phyloP scores from a whole-genome alignment of 129 eudicot species.

The Kitagawia praeruptora region DNA sequence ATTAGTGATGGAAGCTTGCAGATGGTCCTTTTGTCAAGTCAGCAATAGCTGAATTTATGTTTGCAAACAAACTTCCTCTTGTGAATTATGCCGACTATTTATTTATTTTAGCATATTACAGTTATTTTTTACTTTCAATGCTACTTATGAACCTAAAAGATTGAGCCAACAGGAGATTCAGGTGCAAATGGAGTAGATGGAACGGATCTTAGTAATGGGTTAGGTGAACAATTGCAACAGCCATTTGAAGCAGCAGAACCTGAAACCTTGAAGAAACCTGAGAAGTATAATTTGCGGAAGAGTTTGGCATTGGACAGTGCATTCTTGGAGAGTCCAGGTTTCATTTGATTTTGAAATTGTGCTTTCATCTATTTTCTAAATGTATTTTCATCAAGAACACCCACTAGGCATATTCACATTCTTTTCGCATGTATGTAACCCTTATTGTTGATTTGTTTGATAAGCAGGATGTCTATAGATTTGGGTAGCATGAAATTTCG shows the following conservation, averaged over 20 bases:
- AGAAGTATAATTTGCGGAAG: slow-evolving; percentile 70
- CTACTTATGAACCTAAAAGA: no score
- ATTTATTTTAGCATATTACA: no score
- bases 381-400: background rate
- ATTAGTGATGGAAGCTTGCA: no score
- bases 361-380: background rate
- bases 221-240: slow-evolving; percentile 38
- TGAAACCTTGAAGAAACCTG: slow-evolving; percentile 23
- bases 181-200: no score
- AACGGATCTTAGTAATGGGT: no score
- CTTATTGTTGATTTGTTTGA: background rate
- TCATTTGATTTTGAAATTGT: background rate
- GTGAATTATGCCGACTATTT: no score
- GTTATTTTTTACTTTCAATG: no score
- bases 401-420: background rate
- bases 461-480: slow-evolving; percentile 63
- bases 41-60: no score
- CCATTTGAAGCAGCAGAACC: slow-evolving; percentile 42
- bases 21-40: no score
- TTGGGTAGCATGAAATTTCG: slow-evolving; percentile 54
- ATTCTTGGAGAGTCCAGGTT: slow-evolving; percentile 31
- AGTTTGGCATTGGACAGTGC: slow-evolving; percentile 99
- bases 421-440: background rate
- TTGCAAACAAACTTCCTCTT: no score
- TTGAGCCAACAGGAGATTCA: no score